Percentiles rank a stretch among this genome's conserved stretches.
These are phyloP conservation scores for Trypanosoma vivax DNA, from an alignment of 208 protist genomes.

Conservation along the genomic window DNA sequence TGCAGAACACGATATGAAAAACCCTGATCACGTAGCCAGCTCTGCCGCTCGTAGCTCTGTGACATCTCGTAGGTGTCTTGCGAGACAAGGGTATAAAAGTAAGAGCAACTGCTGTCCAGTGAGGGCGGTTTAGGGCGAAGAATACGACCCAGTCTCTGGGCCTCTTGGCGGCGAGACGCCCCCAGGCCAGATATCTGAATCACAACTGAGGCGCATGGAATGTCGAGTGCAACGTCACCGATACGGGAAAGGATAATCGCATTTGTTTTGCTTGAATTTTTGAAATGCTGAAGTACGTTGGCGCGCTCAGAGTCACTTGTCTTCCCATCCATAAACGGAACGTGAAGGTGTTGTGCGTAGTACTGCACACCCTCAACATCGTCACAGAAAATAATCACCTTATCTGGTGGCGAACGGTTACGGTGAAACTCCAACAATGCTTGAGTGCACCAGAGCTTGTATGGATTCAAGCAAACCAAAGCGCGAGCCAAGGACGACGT, in stretches of 20 bases:
- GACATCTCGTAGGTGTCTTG: constrained; percentile 96
- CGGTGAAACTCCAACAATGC: constrained; percentile 95
- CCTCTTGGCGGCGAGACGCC: constrained; percentile 93
- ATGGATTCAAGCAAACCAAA: constrained; percentile 84
- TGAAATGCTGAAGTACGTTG: constrained; percentile 84
- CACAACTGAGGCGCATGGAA: constrained; percentile 99
- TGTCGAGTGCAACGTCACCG: constrained; percentile 96
- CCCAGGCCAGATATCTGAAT: constrained; percentile 98
- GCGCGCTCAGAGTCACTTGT: constrained; percentile 77
- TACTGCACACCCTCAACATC: constrained; percentile 76
- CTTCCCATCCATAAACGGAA: constrained; percentile 83
- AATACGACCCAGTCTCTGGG: constrained; percentile 97
- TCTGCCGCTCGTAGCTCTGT: constrained; percentile 95
- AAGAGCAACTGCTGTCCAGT: constrained; percentile 93
- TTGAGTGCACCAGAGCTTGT: constrained; percentile 88
- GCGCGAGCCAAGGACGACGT: constrained; percentile 7
- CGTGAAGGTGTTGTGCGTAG: constrained; percentile 73
- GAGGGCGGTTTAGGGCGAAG: constrained; percentile 89
- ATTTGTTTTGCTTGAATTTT: constrained; percentile 74
- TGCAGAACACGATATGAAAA: constrained; percentile 85
- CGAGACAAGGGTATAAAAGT: constrained; percentile 98
- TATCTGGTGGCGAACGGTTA: constrained; percentile 85
- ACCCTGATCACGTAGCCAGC: constrained; percentile 97
- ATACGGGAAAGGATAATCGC: constrained; percentile 96
- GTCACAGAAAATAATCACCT: constrained; percentile 91